A percentile compares a stretch with the other conserved stretches of the same genome.
phyloP scores from a whole-genome alignment of 495 filamentous ascomycete species.

The Amphirosellinia nigrospora region DNA sequence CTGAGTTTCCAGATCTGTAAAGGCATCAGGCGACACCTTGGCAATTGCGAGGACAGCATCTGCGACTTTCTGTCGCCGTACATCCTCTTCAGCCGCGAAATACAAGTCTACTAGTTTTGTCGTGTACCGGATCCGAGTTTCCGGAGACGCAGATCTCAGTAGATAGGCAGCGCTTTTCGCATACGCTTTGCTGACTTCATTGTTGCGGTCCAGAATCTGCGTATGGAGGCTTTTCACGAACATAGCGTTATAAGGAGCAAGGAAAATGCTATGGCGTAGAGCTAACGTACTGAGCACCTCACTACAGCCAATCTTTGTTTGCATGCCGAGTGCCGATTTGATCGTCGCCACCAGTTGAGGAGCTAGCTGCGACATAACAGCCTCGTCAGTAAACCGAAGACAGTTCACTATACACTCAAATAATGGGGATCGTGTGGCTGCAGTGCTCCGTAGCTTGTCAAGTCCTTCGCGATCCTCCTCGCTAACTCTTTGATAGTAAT shows the following conservation, averaged over 20 bases:
- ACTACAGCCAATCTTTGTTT: conserved; percentile 88
- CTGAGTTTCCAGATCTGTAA: conserved; percentile 73
- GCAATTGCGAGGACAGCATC: conserved; percentile 80
- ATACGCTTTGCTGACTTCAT: conserved; percentile 86
- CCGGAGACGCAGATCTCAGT: conserved; percentile 72
- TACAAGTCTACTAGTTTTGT: conserved; percentile 74
- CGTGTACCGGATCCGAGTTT: conserved; percentile 70
- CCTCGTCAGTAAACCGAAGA: conserved; percentile 81
- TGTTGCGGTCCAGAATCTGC: conserved; percentile 85
- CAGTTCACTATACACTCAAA: conserved; percentile 92
- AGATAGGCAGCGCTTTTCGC: conserved; percentile 87
- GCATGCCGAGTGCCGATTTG: conserved; percentile 85
- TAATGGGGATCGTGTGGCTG: conserved; percentile 83
- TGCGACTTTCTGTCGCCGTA: conserved; percentile 72
- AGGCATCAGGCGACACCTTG: conserved; percentile 88
- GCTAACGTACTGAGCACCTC: conserved; percentile 86
- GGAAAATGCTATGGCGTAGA: conserved; percentile 73
- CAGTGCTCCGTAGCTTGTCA: conserved; percentile 80
- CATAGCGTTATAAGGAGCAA: conserved; percentile 75
- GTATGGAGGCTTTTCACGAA: conserved; percentile 80
- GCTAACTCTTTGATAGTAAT: conserved; percentile 85
- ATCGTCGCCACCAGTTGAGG: conserved; percentile 75
- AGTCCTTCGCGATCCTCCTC: conserved; percentile 87
- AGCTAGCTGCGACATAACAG: conserved; percentile 74
- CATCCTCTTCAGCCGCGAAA: conserved; percentile 77